Base-by-base conservation (phyloP, 2,329 filamentous ascomycete genomes). In the Ophidiomyces ophidiicola region DNA sequence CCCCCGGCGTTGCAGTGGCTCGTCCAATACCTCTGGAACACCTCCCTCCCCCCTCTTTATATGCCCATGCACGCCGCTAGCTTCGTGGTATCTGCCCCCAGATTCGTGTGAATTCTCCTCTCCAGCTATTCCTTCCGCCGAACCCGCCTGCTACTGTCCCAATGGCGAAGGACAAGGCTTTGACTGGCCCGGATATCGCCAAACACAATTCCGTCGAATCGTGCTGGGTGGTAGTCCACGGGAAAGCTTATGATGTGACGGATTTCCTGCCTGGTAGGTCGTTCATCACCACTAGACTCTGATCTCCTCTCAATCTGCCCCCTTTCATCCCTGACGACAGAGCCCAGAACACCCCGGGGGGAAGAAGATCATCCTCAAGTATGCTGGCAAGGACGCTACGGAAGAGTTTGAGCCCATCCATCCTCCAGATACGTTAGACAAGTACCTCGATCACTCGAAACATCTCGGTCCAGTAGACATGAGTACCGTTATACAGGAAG, bases 301-400 rank as follows among this genome's bases (percentile, higher is more conserved):
- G n/a, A 24, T n/a, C 14, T 32, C 6, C 12, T 12, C 11, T 12
- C 17, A 4, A 15, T 18, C 17, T 12, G 45, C 7, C 24, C 19
- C 18, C 40, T 30, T 30, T 1, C 25, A 12, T 14, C 25, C 28
- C 25, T 34, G 35, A 32, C 36, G 19, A 41, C 20, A 24, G 4
- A 17, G 37, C 15, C 6, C 50, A 78, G 84, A 93, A 60, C 86
- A 94, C 55, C 87, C 87, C 17, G 87, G 87, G 45, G 87, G 84
- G 25, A 72, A 78, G 49, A 90, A 88, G 57, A 92, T 96, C 59
- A 96, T 98, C 54, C 73, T 98, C 48, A 94, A 94, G 66, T 94
- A 94, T 64, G 87, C 87, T 20, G 86, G 87, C 52, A 92, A 88
- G 69, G 87, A 94, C 68, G 86, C 86, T 26, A 92, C 86, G 24